Percentiles rank a stretch among this genome's conserved stretches.
Evolutionary conservation across 768 basidiomycete genomes (phyloP).

Genomic region (Holtermanniella nyarrowii): DNA sequence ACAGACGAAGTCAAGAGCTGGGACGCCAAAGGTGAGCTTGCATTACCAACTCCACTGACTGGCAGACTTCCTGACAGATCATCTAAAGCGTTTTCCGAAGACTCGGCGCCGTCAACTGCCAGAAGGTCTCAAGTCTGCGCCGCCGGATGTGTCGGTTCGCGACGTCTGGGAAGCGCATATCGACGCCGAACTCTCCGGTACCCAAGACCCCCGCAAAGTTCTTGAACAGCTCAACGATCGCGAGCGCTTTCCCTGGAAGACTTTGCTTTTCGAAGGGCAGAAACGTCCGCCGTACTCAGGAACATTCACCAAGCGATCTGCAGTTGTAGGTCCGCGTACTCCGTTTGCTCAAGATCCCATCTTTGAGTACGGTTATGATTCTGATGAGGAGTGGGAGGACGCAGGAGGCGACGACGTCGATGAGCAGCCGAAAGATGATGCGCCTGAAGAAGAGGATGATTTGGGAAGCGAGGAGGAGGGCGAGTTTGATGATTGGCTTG

Average conservation of each 20-base stretch:
- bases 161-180: slow-evolving; percentile 42
- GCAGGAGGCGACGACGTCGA: slow-evolving; percentile 51
- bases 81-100: slow-evolving; percentile 7
- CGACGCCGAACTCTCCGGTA: slow-evolving; percentile 44
- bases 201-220: slow-evolving; percentile 54
- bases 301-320: slow-evolving; percentile 81
- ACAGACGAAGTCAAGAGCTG: slow-evolving; percentile 1
- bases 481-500: slow-evolving; percentile 68
- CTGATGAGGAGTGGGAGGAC: slow-evolving; percentile 93
- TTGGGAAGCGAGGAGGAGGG: slow-evolving; percentile 58
- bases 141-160: slow-evolving; percentile 19
- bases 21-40: slow-evolving; percentile 2
- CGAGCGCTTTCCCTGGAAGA: slow-evolving; percentile 59
- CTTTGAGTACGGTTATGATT: slow-evolving; percentile 86
- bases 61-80: slow-evolving; percentile 22
- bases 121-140: slow-evolving; percentile 20
- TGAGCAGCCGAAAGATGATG: slow-evolving; percentile 55
- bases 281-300: slow-evolving; percentile 85
- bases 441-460: slow-evolving; percentile 28
- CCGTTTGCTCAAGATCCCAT: slow-evolving; percentile 72
- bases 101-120: slow-evolving; percentile 8
- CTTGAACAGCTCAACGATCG: slow-evolving; percentile 56
- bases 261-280: slow-evolving; percentile 73
- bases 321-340: slow-evolving; percentile 64
- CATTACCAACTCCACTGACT: neutral